These are phyloP conservation scores for Saccharomyces kudriavzevii DNA, from an alignment of 805 yeast genomes.

Conservation along the genomic window DNA sequence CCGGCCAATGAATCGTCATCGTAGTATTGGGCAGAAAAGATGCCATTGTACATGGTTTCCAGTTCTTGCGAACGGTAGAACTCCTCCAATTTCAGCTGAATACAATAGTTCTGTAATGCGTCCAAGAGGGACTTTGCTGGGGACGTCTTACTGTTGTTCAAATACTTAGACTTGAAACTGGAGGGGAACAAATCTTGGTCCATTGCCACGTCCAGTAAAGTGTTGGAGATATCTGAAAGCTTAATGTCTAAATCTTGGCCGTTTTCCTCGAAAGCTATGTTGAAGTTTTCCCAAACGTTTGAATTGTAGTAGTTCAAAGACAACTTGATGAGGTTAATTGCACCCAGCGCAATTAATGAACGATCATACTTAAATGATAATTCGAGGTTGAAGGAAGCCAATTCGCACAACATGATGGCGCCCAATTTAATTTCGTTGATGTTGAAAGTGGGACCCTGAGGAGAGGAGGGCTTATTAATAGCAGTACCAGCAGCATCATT, in stretches of 20 bases:
- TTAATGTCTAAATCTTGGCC: slow-evolving; percentile 10
- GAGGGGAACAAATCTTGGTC: slow-evolving; percentile 21
- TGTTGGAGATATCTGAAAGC: slow-evolving; percentile 18
- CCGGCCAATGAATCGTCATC: neutral
- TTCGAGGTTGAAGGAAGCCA: slow-evolving; percentile 54
- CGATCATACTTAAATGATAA: slow-evolving; percentile 44
- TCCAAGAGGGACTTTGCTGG: slow-evolving; percentile 6
- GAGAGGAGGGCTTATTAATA: slow-evolving; percentile 9
- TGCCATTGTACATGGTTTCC: neutral
- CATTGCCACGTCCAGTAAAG: slow-evolving; percentile 17
- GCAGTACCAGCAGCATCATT: slow-evolving; percentile 8
- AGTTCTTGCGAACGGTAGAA: slow-evolving; percentile 23
- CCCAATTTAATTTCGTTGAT: slow-evolving; percentile 45
- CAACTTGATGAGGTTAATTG: slow-evolving; percentile 39
- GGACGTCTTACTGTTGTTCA: slow-evolving; percentile 5
- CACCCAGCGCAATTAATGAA: slow-evolving; percentile 43
- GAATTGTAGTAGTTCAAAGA: slow-evolving; percentile 33
- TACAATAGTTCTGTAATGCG: slow-evolving; percentile 13
- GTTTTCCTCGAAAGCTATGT: slow-evolving; percentile 3
- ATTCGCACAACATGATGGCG: slow-evolving; percentile 56
- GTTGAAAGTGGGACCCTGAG: slow-evolving; percentile 23
- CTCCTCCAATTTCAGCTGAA: slow-evolving; percentile 18
- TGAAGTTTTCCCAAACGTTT: slow-evolving; percentile 15
- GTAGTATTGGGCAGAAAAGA: slow-evolving; percentile 3
- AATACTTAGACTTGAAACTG: slow-evolving; percentile 27